Evolutionary conservation across 2,329 filamentous ascomycete genomes (phyloP).

Genomic region (Nothophoma quercina): DNA sequence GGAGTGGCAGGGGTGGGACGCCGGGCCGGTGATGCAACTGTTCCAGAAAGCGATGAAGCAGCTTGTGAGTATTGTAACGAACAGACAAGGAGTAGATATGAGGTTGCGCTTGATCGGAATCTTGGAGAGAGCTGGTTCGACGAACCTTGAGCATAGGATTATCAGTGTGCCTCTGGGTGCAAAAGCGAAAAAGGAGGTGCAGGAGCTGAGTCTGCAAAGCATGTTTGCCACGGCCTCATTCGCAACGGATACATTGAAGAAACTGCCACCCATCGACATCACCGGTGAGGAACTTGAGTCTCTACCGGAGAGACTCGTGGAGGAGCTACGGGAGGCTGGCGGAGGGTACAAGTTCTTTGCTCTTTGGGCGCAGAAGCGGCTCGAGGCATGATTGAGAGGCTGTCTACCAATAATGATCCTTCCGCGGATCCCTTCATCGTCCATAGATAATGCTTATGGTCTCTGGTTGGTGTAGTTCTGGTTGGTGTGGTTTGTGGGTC

Average conservation of each 20-base stretch:
- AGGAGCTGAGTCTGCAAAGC: slow-evolving; percentile 16
- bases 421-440: too few species aligned
- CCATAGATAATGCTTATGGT: too few species aligned
- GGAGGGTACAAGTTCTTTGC: slow-evolving; percentile 12
- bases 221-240: slow-evolving; percentile 21
- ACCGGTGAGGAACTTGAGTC: slow-evolving; percentile 16
- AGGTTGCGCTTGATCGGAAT: slow-evolving; percentile 17
- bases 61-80: slow-evolving; percentile 19
- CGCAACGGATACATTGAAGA: slow-evolving; percentile 16
- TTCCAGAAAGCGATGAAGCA: slow-evolving; percentile 19
- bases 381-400: neutral
- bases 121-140: slow-evolving; percentile 14
- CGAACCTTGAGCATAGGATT: slow-evolving; percentile 17
- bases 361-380: slow-evolving; percentile 17
- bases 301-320: slow-evolving; percentile 14
- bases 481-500: too few species aligned
- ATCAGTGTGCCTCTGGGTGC: slow-evolving; percentile 13
- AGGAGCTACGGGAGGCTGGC: slow-evolving; percentile 17
- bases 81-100: slow-evolving; percentile 22
- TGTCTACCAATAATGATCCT: too few species aligned
- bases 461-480: too few species aligned
- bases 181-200: slow-evolving; percentile 14
- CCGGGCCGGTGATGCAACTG: slow-evolving; percentile 6
- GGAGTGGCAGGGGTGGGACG: slow-evolving; percentile 18
- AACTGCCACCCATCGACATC: slow-evolving; percentile 13